These are phyloP conservation scores for Colletotrichum spinosum DNA, from an alignment of 2,329 filamentous ascomycete species.

Conservation along the genomic window DNA sequence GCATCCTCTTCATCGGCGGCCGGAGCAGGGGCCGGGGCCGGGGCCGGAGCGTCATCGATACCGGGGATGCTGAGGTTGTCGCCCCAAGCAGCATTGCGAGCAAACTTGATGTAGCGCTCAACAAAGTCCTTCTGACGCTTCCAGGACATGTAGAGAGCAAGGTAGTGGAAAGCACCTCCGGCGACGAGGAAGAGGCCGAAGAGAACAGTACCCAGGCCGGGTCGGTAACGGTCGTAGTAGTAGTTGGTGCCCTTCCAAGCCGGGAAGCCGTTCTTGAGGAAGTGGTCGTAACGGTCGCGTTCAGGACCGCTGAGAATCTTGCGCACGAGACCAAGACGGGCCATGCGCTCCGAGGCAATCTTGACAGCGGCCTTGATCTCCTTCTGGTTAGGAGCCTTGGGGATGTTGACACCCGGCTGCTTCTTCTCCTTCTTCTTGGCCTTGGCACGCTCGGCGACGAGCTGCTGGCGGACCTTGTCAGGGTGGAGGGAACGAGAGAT, in stretches of 20 bases:
- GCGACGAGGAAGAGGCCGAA: slow-evolving; percentile 83
- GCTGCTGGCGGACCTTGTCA: slow-evolving; percentile 92
- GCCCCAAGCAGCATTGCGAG: slow-evolving; percentile 89
- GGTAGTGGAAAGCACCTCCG: slow-evolving; percentile 89
- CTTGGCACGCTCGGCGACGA: slow-evolving; percentile 76
- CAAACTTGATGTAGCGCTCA: slow-evolving; percentile 90
- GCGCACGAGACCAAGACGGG: slow-evolving; percentile 84
- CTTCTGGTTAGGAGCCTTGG: slow-evolving; percentile 77
- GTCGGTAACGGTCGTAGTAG: slow-evolving; percentile 95
- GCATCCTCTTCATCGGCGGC: slow-evolving; percentile 59
- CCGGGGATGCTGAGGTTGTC: slow-evolving; percentile 81
- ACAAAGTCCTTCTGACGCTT: slow-evolving; percentile 93
- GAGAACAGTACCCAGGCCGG: slow-evolving; percentile 87
- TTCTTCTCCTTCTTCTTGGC: slow-evolving; percentile 61
- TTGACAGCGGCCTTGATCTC: slow-evolving; percentile 85
- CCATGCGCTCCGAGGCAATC: slow-evolving; percentile 83
- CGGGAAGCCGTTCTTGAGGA: slow-evolving; percentile 92
- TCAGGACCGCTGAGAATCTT: slow-evolving; percentile 85
- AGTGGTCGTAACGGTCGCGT: slow-evolving; percentile 93
- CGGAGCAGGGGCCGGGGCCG: slow-evolving; percentile 55
- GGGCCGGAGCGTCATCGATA: slow-evolving; percentile 61
- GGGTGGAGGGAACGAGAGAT: slow-evolving; percentile 87
- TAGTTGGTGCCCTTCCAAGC: slow-evolving; percentile 98
- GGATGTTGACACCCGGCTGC: slow-evolving; percentile 72
- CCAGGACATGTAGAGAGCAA: slow-evolving; percentile 86